These are phyloP conservation scores for Trichosanthes cucumerina DNA, from an alignment of 306 rosid genomes.

Conservation along the genomic window DNA sequence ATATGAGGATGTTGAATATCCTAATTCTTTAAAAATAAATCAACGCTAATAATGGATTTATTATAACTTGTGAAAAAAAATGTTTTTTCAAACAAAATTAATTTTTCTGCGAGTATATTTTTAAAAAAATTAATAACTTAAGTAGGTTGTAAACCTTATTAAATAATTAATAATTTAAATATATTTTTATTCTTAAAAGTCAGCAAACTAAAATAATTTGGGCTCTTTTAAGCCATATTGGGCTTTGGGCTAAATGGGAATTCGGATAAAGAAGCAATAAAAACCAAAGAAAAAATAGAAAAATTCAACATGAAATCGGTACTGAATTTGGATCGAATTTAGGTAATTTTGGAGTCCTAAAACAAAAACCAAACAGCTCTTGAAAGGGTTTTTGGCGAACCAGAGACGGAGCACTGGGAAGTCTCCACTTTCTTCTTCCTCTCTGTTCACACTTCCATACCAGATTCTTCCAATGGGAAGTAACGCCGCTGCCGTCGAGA, in stretches of 20 bases:
- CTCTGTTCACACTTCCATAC: background rate
- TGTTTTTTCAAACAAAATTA: too few species aligned
- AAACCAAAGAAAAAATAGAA: background rate
- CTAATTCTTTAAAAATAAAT: too few species aligned
- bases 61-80: too few species aligned
- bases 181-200: too few species aligned
- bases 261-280: background rate
- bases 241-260: background rate
- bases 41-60: too few species aligned
- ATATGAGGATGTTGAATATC: too few species aligned
- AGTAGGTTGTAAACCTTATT: too few species aligned
- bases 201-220: background rate
- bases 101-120: too few species aligned
- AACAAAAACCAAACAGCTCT: background rate
- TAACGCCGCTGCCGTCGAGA: conserved; percentile 51
- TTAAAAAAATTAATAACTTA: too few species aligned
- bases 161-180: too few species aligned
- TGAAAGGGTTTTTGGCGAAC: background rate
- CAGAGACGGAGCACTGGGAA: background rate
- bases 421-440: background rate
- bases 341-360: too few species aligned
- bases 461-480: conserved; percentile 35
- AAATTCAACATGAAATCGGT: background rate
- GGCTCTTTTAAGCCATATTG: background rate
- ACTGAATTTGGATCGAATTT: background rate